These are phyloP conservation scores for Trichosporon coremiiforme DNA, from an alignment of 1,284 basidiomycete species.

Conservation along the genomic window DNA sequence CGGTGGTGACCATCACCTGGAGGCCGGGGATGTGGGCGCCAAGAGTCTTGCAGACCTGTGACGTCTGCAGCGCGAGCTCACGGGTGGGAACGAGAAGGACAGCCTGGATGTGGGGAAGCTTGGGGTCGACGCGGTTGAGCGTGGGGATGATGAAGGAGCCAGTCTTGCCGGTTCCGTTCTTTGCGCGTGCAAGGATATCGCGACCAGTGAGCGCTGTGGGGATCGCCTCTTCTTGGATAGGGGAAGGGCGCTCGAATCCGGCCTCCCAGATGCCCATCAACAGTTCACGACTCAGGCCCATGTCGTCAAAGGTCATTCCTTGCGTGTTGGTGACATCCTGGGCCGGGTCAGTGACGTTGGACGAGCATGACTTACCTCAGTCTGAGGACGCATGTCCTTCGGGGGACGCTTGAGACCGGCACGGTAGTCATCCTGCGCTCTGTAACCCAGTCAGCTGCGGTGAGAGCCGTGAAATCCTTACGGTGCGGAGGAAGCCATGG, in stretches of 20 bases:
- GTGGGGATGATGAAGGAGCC: slow-evolving; percentile 98
- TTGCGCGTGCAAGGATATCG: slow-evolving; percentile 74
- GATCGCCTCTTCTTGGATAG: slow-evolving; percentile 97
- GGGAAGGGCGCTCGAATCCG: slow-evolving; percentile 93
- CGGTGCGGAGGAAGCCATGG: slow-evolving; percentile 55
- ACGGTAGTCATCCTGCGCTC: slow-evolving; percentile 42
- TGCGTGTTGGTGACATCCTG: slow-evolving; percentile 86
- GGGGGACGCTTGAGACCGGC: slow-evolving; percentile 72
- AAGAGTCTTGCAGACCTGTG: slow-evolving; percentile 95
- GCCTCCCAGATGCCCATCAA: slow-evolving; percentile 95
- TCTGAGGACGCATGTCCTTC: slow-evolving; percentile 89
- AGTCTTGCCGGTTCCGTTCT: slow-evolving; percentile 65
- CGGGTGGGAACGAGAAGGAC: slow-evolving; percentile 91
- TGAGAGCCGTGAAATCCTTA: slow-evolving; percentile 25
- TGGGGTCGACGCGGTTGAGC: slow-evolving; percentile 87
- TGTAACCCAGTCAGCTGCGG: slow-evolving; percentile 16
- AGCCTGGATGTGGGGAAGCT: slow-evolving; percentile 88
- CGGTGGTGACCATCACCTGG: slow-evolving; percentile 99
- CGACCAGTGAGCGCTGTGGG: slow-evolving; percentile 82
- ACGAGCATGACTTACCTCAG: slow-evolving; percentile 62
- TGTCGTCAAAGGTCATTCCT: slow-evolving; percentile 88
- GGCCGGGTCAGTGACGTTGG: background rate
- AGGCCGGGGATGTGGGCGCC: slow-evolving; percentile 87
- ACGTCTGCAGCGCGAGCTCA: slow-evolving; percentile 92
- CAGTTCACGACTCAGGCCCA: slow-evolving; percentile 74